phyloP scores from a whole-genome alignment of 495 filamentous ascomycete species.

The Beverwykella pulmonaria region DNA sequence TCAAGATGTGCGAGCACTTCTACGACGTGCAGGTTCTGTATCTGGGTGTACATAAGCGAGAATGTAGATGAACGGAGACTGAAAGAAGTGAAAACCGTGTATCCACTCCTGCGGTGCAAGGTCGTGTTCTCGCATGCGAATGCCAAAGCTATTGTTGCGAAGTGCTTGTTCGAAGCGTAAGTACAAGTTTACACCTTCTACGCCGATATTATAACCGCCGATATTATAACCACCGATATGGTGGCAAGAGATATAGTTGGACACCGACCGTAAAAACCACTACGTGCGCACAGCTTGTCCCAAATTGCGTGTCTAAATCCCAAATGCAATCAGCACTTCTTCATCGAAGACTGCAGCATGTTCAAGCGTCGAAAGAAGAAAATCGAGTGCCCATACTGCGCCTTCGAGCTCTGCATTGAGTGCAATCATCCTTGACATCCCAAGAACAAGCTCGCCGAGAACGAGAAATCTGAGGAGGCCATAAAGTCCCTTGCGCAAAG shows the following conservation, averaged over 20 bases:
- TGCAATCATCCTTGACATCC: conserved; percentile 18
- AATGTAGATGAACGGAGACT: not conserved
- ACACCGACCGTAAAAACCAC: not conserved
- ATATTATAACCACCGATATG: too few relatives aligned
- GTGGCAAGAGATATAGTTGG: too few relatives aligned
- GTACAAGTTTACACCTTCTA: not conserved
- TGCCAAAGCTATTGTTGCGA: not conserved
- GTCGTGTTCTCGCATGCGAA: not conserved
- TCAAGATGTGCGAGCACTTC: not conserved
- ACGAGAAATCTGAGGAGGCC: conserved; percentile 5
- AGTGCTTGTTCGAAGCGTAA: conserved; percentile 9
- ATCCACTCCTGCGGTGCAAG: not conserved
- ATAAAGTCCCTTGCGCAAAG: conserved; percentile 23
- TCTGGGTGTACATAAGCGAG: not conserved
- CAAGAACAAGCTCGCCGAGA: not conserved
- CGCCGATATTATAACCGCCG: too few relatives aligned
- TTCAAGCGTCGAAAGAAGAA: not conserved
- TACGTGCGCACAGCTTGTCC: not conserved
- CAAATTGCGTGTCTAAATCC: conserved; percentile 9
- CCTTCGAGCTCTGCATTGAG: not conserved
- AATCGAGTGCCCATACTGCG: conserved; percentile 19
- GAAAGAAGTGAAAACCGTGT: not conserved
- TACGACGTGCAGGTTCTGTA: conserved; percentile 1
- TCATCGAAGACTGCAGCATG: conserved; percentile 2
- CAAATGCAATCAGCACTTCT: conserved; percentile 15